Evolutionary conservation across 148 eudicot genomes (phyloP).

Genomic region (Nepenthes gracilis): DNA sequence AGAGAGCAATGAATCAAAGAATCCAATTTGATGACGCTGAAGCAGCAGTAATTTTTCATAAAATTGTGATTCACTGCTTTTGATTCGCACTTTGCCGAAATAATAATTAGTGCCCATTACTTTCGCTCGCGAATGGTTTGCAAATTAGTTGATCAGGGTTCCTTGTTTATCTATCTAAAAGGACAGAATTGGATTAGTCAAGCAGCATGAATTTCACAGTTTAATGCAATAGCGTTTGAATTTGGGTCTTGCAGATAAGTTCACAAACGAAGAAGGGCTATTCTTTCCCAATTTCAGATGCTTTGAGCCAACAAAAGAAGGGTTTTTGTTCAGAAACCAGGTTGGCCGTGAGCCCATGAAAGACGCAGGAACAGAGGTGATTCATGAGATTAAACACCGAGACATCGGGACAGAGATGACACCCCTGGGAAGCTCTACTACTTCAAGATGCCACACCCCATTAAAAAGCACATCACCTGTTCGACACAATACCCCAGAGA

Average conservation of each 20-base stretch:
- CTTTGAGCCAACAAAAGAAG: slow-evolving; percentile 38
- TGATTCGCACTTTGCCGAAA: too few species aligned
- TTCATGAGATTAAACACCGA: slow-evolving; percentile 39
- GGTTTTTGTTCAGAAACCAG: slow-evolving; percentile 45
- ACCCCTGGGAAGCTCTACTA: slow-evolving; percentile 68
- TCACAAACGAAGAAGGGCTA: slow-evolving; percentile 40
- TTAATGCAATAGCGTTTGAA: too few species aligned
- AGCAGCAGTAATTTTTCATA: not conserved
- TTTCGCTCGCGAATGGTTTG: too few species aligned
- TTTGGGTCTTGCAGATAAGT: slow-evolving; percentile 44
- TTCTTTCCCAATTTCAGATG: slow-evolving; percentile 24
- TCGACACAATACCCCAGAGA: slow-evolving; percentile 67
- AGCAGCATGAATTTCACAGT: too few species aligned
- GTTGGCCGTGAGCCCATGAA: slow-evolving; percentile 21
- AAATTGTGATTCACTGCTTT: too few species aligned
- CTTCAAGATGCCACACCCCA: slow-evolving; percentile 75
- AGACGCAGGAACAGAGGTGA: slow-evolving; percentile 27
- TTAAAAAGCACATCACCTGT: slow-evolving; percentile 53
- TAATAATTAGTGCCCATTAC: too few species aligned
- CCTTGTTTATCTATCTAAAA: too few species aligned
- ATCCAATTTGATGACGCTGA: not conserved
- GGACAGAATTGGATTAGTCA: too few species aligned
- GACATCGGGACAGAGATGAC: slow-evolving; percentile 90
- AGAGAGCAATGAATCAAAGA: not conserved
- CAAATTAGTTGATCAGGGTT: too few species aligned